Evolutionary conservation across 192 early-diverging fungal genomes (phyloP), one percentile per base, ranked within the genome.

Genomic region (Chytriomyces confervae): DNA sequence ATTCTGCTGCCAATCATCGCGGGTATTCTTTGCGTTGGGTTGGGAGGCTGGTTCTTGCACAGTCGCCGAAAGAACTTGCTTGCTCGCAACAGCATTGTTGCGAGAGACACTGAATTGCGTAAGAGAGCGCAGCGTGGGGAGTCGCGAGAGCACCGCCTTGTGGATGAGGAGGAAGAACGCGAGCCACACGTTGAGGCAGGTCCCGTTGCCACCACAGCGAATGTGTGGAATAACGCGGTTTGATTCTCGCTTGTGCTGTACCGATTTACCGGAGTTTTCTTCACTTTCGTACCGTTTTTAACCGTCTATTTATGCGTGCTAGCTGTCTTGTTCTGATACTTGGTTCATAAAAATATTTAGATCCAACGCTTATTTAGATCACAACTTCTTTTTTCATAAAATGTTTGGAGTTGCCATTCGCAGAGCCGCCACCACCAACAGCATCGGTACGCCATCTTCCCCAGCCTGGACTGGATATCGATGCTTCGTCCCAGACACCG

Each of bases 131-230:
- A 68, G 45, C 66, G 44, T 10, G 9, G 44, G 1, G 66, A 68
- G 44, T 9, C 7, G 3, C 66, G 66, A 11, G 36, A 18, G 4
- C 29, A 68, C 8, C 27, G 45, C 1, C 66, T 68, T 68, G 66
- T 68, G 66, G 66, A 68, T 68, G 66, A 68, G 47, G 66, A 68
- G 44, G 66, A 68, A 16, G 66, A 47, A 4, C 29, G 29, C 29
- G 29, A 36, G 29, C 29, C 29, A 36, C 29, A 2, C 29, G 29
- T 36, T 36, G 2, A 36, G 2, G 29, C 29, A 36, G 29, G 29
- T 36, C 29, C 29, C 0, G 2, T 36, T 36, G 29, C 29, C 2
- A 36, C 29, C 29, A 36, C 29, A 36, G 1, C 29, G 29, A 36
- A 36, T 36, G 29, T 36, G 29, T 36, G 29, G 29, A 36, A 36